Conservation (phyloP, 164 flowering plant genomes). For the Vitis vinifera region DNA sequence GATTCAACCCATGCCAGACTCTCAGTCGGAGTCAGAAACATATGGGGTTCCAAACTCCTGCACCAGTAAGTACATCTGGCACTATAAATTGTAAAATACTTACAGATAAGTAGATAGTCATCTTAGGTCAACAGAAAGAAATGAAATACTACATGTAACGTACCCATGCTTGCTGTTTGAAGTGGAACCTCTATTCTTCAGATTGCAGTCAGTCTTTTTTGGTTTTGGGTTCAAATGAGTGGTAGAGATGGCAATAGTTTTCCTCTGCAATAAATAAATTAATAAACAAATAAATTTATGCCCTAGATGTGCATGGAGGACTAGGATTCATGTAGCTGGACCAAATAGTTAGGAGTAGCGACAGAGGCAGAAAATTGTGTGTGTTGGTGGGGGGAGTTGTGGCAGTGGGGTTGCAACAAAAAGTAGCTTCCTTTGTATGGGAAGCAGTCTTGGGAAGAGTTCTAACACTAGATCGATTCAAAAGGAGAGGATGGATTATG, state of each 20-base stretch:
- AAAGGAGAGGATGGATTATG: no score
- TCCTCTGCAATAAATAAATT: slow-evolving; percentile 29
- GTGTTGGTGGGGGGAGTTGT: no score
- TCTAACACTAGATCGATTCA: no score
- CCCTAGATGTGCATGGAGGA: no score
- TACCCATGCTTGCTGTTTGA: slow-evolving; percentile 67
- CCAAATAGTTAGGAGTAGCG: no score
- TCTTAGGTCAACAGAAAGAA: background rate
- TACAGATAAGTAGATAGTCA: no score
- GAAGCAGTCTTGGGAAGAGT: no score
- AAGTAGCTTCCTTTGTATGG: no score
- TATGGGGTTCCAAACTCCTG: background rate
- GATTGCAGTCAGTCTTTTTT: slow-evolving; percentile 46
- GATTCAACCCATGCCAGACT: background rate
- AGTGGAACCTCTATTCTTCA: slow-evolving; percentile 52
- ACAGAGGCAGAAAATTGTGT: no score
- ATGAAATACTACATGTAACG: slow-evolving; percentile 11
- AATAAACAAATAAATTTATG: background rate
- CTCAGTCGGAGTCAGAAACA: background rate
- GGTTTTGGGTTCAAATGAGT: slow-evolving; percentile 46
- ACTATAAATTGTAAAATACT: background rate
- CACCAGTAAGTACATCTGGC: background rate
- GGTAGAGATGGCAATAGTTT: slow-evolving; percentile 24
- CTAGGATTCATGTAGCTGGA: no score
- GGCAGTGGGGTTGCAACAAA: no score